Conservation (phyloP, 148 eudicot genomes). For the Chenopodium formosanum region DNA sequence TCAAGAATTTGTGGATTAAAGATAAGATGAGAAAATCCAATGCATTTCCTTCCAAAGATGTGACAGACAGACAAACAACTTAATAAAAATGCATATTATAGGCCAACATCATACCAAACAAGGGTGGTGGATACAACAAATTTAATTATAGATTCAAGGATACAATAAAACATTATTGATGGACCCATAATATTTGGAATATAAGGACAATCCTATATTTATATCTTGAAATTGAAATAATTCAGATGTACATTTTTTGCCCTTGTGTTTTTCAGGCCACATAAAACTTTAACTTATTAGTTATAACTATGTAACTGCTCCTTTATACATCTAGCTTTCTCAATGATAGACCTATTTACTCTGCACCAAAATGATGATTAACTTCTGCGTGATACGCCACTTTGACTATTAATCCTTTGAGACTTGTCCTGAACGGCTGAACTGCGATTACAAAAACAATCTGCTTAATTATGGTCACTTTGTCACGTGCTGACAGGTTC, state of each 20-base stretch:
- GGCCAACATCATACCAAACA: constrained; percentile 11
- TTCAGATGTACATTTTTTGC: constrained; percentile 22
- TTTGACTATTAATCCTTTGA: not conserved
- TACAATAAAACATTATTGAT: constrained; percentile 9
- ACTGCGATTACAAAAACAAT: constrained; percentile 13
- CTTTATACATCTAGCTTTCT: constrained; percentile 33
- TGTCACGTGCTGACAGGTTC: too few species aligned
- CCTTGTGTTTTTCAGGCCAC: constrained; percentile 9
- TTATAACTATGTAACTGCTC: constrained; percentile 25
- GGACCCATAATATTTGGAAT: constrained; percentile 1
- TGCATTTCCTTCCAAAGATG: not conserved
- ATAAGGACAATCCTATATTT: constrained; percentile 22
- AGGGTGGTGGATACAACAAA: not conserved
- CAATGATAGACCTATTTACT: constrained; percentile 25
- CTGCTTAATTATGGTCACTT: not conserved
- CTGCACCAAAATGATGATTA: not conserved
- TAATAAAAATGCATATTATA: not conserved
- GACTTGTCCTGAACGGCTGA: not conserved
- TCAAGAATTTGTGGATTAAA: not conserved
- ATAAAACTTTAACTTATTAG: constrained; percentile 7
- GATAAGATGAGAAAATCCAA: not conserved
- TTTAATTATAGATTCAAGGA: constrained; percentile 2
- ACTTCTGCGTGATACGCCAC: not conserved
- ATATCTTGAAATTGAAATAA: constrained; percentile 10
- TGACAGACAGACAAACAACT: not conserved